A percentile compares a stretch with the other conserved stretches of the same genome.
Evolutionary conservation across 2,329 filamentous ascomycete species (phyloP).

Genomic region (Trichoderma sp.): DNA sequence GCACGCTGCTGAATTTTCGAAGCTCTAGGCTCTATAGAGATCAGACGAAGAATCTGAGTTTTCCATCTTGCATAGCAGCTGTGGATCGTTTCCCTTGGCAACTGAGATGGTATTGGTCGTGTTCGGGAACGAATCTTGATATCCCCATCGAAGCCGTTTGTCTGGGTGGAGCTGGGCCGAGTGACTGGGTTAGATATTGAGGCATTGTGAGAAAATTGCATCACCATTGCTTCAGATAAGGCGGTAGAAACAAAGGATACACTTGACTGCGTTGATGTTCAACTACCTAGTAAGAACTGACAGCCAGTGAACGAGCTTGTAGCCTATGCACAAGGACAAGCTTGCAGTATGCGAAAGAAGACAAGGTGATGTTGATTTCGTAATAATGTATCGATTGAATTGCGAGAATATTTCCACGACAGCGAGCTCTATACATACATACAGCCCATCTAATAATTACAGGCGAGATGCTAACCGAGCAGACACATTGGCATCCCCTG

Average conservation of each 20-base stretch:
- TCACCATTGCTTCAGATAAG: neutral
- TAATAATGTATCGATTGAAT: neutral
- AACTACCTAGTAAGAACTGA: neutral
- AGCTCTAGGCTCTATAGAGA: neutral
- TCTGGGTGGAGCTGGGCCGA: accelerated
- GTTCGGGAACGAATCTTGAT: neutral
- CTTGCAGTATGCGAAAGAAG: neutral
- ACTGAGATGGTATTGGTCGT: neutral
- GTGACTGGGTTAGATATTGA: neutral
- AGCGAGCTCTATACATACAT: too few species aligned
- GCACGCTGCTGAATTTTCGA: neutral
- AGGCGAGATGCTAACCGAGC: neutral
- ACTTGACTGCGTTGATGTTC: neutral
- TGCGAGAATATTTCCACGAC: neutral
- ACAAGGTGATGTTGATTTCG: neutral
- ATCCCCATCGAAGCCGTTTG: neutral
- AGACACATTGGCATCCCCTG: accelerated
- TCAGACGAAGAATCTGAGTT: neutral
- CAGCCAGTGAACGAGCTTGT: neutral
- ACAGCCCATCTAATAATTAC: neutral
- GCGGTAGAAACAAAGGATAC: neutral
- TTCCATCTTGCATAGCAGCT: neutral
- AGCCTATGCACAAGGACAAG: neutral
- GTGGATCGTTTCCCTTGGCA: neutral
- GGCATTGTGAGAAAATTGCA: neutral